Percentiles rank a stretch among this genome's conserved stretches.
Conservation (phyloP, 2,329 filamentous ascomycete genomes). For the Ophiostoma himal-ulmi region DNA sequence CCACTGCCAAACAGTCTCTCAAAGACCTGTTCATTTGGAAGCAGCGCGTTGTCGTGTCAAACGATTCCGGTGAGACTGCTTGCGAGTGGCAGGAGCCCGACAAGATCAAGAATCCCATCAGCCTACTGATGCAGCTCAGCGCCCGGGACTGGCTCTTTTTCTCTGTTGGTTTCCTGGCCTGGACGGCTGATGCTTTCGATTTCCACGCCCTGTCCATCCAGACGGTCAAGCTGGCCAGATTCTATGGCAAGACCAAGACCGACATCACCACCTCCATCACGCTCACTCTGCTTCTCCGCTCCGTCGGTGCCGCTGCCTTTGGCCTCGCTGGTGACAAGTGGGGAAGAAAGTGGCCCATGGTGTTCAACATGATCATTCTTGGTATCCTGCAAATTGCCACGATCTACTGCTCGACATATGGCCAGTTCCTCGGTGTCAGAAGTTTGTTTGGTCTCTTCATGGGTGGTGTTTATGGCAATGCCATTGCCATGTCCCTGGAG, state of each 20-base stretch:
- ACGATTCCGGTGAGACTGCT: not conserved
- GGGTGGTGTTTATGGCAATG: constrained; percentile 75
- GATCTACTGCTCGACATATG: constrained; percentile 62
- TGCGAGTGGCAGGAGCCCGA: constrained; percentile 4
- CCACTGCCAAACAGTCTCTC: constrained; percentile 1
- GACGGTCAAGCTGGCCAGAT: constrained; percentile 12
- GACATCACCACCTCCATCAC: constrained; percentile 62
- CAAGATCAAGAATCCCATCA: not conserved
- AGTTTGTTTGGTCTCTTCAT: constrained; percentile 75
- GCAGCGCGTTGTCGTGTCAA: constrained; percentile 6
- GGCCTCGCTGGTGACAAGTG: constrained; percentile 52
- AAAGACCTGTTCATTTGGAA: not conserved
- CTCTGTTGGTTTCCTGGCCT: constrained; percentile 15
- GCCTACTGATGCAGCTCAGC: not conserved
- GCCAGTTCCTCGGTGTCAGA: constrained; percentile 67
- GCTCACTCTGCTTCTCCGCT: constrained; percentile 56
- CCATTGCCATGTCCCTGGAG: constrained; percentile 71
- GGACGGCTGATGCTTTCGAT: constrained; percentile 17
- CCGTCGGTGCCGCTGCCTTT: constrained; percentile 49
- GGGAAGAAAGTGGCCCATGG: constrained; percentile 67
- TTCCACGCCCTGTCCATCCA: constrained; percentile 16
- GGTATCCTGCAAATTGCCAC: constrained; percentile 56
- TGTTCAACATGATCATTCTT: constrained; percentile 62
- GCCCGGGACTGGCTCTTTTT: constrained; percentile 13
- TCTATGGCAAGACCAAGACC: constrained; percentile 29